A percentile compares a stretch with the other conserved stretches of the same genome.
Evolutionary conservation across 202 grass and related monocot species (phyloP).

Genomic region (Setaria viridis): DNA sequence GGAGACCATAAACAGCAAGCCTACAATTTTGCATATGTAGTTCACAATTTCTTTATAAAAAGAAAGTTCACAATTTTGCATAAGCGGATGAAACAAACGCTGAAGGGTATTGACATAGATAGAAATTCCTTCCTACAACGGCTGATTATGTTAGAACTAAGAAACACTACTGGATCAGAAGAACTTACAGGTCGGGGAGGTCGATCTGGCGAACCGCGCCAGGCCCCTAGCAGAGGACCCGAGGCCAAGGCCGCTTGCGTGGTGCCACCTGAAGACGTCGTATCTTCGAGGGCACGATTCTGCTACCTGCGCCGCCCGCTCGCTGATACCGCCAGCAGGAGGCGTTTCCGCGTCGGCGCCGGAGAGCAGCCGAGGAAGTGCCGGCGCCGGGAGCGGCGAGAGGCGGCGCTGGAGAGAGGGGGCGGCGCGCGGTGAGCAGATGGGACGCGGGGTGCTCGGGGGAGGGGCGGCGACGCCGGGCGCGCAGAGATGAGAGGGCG

Average conservation of each 20-base stretch:
- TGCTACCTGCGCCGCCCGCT: neutral
- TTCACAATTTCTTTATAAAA: no score
- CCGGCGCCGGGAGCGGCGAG: neutral
- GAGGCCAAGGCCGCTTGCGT: neutral
- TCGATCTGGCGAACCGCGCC: conserved; percentile 26
- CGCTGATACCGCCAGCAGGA: neutral
- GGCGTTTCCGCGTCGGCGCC: neutral
- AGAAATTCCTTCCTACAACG: neutral
- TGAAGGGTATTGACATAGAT: neutral
- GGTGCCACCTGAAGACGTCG: neutral
- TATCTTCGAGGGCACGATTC: neutral
- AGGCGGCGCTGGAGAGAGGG: neutral
- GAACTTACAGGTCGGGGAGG: conserved; percentile 2
- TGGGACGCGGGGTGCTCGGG: neutral
- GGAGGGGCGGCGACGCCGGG: neutral
- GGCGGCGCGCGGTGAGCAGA: neutral
- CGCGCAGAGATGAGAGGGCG: neutral
- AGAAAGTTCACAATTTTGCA: neutral
- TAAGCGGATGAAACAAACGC: conserved; percentile 4
- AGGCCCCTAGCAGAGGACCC: conserved; percentile 1
- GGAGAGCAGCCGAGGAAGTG: neutral
- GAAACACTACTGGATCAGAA: neutral
- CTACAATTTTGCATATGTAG: neutral
- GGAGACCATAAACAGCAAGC: conserved; percentile 7
- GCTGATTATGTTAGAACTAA: neutral